phyloP scores from a whole-genome alignment of 495 filamentous ascomycete species.

The Aspergillus cristatus region DNA sequence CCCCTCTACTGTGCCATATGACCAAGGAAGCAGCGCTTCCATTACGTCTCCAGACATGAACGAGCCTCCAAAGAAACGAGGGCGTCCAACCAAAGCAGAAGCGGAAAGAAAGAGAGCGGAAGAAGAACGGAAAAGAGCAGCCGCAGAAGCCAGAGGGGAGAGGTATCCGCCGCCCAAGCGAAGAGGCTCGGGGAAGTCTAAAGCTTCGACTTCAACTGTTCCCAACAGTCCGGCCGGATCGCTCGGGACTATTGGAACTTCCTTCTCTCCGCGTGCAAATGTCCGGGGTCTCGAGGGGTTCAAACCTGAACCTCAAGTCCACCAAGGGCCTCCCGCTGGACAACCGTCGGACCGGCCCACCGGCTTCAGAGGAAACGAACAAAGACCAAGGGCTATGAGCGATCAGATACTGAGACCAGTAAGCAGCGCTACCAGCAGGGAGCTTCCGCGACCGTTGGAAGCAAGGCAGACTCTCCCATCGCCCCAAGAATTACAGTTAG shows the following conservation, averaged over 20 bases:
- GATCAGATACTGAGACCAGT: conserved; percentile 15
- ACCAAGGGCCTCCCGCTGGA: conserved; percentile 8
- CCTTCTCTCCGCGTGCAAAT: conserved; percentile 4
- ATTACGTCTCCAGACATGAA: conserved; percentile 30
- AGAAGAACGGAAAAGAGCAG: conserved; percentile 34
- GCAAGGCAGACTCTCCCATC: conserved; percentile 26
- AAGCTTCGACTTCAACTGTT: conserved; percentile 21
- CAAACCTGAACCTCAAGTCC: conserved; percentile 9
- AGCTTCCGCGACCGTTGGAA: conserved; percentile 25
- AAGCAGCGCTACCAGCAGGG: conserved; percentile 19
- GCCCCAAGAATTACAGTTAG: conserved; percentile 23
- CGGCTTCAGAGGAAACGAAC: neutral
- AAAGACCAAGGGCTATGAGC: conserved; percentile 10
- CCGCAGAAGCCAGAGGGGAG: conserved; percentile 44
- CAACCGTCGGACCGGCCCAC: neutral
- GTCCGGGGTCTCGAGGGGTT: conserved; percentile 4
- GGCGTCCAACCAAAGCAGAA: conserved; percentile 46
- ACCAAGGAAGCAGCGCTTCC: conserved; percentile 27
- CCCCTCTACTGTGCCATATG: conserved; percentile 26
- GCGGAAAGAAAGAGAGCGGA: conserved; percentile 32
- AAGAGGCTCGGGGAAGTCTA: conserved; percentile 19
- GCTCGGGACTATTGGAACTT: conserved; percentile 4
- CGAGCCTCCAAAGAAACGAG: conserved; percentile 48
- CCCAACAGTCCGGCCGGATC: conserved; percentile 23
- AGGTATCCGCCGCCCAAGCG: conserved; percentile 36